Evolutionary conservation across 352 stramenopile species (phyloP).

Genomic region (Pythium apleroticum): DNA sequence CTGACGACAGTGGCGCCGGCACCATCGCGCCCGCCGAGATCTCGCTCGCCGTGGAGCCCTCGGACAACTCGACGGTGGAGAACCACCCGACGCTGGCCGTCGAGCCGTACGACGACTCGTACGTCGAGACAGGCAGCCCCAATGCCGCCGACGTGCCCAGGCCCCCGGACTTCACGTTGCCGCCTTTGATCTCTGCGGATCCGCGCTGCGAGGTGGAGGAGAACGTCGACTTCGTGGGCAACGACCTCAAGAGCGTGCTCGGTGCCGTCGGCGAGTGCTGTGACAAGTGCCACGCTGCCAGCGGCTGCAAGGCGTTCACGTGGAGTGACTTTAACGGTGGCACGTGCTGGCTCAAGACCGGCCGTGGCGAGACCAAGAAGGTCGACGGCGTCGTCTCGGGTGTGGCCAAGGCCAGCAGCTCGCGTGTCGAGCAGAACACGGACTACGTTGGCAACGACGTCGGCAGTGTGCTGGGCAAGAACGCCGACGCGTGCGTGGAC

Average conservation of each 20-base stretch:
- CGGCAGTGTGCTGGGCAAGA: not conserved
- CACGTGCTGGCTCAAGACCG: slow-evolving; percentile 30
- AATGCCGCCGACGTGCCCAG: not conserved
- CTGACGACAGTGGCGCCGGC: not conserved
- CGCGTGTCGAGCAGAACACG: not conserved
- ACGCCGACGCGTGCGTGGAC: slow-evolving; percentile 16
- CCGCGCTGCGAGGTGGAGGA: not conserved
- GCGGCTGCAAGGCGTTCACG: slow-evolving; percentile 24
- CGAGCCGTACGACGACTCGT: slow-evolving; percentile 1
- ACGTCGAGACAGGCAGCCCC: not conserved
- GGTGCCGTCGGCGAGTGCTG: slow-evolving; percentile 1
- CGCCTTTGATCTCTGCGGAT: too few species aligned
- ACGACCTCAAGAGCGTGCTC: slow-evolving; percentile 21
- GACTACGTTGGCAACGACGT: slow-evolving; percentile 16
- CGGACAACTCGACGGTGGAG: not conserved
- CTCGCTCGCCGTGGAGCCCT: not conserved
- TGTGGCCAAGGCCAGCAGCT: not conserved
- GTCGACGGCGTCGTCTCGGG: not conserved
- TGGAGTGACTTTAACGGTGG: slow-evolving; percentile 53
- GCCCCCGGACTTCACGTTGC: too few species aligned
- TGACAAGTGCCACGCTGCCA: not conserved
- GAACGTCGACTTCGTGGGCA: slow-evolving; percentile 29
- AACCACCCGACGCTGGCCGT: not conserved
- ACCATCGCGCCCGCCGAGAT: not conserved
- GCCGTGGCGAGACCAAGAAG: not conserved